Percentiles rank a stretch among this genome's conserved stretches.
Conservation (phyloP, 108 stramenopile species). For the Cyclostephanos invisitatus region DNA sequence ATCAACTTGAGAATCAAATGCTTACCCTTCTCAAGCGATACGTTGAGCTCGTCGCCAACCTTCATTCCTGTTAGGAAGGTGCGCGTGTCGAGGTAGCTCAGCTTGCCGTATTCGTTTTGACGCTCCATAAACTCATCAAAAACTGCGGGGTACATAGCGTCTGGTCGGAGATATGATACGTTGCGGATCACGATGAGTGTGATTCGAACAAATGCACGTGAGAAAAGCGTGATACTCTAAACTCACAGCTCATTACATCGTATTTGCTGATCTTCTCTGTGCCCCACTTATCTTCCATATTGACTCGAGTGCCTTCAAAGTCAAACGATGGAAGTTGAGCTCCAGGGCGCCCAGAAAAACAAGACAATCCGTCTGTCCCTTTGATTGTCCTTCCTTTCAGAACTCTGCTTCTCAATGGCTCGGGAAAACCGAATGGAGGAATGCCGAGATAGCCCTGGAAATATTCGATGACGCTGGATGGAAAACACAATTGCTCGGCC, state of each 20-base stretch:
- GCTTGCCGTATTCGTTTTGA: conserved; percentile 72
- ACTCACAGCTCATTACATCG: conserved; percentile 79
- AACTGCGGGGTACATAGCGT: conserved; percentile 92
- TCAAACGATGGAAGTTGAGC: conserved; percentile 87
- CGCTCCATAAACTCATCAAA: conserved; percentile 86
- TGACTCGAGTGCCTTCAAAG: conserved; percentile 65
- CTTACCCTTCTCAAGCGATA: conserved; percentile 85
- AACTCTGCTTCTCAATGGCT: conserved; percentile 85
- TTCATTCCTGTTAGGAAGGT: conserved; percentile 93
- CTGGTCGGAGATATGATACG: background rate
- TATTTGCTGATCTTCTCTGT: conserved; percentile 62
- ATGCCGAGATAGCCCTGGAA: conserved; percentile 91
- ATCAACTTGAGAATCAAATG: conserved; percentile 72
- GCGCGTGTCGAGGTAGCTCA: conserved; percentile 85
- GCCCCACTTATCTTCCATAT: conserved; percentile 81
- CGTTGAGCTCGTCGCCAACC: conserved; percentile 83
- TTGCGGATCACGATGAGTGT: background rate
- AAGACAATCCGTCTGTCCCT: conserved; percentile 73
- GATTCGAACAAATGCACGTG: background rate
- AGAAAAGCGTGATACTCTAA: background rate
- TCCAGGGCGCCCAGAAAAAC: conserved; percentile 94
- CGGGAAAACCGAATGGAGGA: conserved; percentile 96
- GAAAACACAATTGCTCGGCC: conserved; percentile 90
- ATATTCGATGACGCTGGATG: conserved; percentile 92
- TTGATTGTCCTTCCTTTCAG: conserved; percentile 83